Evolutionary conservation across 208 protist species (phyloP), one percentile per base, ranked within the genome.

Genomic region (Leptomonas seymouri): DNA sequence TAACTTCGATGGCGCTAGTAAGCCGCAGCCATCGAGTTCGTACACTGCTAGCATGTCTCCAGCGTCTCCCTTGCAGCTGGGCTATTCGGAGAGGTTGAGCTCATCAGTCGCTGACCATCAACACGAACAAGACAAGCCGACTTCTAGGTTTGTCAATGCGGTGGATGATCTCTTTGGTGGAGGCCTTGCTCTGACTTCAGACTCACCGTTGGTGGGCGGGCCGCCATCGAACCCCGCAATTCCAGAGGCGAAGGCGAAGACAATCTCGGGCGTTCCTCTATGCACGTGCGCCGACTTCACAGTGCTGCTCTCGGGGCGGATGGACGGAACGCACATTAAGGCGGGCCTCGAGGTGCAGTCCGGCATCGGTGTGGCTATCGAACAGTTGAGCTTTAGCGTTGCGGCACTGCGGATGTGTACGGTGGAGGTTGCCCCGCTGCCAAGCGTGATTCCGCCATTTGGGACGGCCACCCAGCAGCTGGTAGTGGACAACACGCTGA

Each of bases 331-430:
- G 6, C 71, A 64, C 46, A 72, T 80, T 9, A 44, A 61, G 31
- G 75, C 82, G 0, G 75, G 79, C 25, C 59, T 96, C 2, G 65
- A 73, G 25, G 49, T 94, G n/a, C 46, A 71, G 39, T 93, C 87
- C 0, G 55, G 27, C 8, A 8, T 84, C 15, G 48, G 39, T 12
- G 60, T 20, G 11, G 21, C 60, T 8, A 73, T 97, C 41, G 74
- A 85, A 36, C 66, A 87, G 20, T 28, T 97, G 21, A 77, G 65
- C 9, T 89, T 94, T 56, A 91, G 91, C 69, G 83, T 89, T 4
- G 86, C 89, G 15, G 87, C 89, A 14, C 84, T 87, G 14, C 81
- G 85, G 58, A 82, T 62, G 18, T 91, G 80, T 67, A 75, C 73
- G 0, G 58, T 97, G 20, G 74, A 85, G 46, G 75, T 93, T 27